Percentiles rank a stretch among this genome's conserved stretches.
Conservation (phyloP, 2,329 filamentous ascomycete species). For the Colletotrichum brevisporum region DNA sequence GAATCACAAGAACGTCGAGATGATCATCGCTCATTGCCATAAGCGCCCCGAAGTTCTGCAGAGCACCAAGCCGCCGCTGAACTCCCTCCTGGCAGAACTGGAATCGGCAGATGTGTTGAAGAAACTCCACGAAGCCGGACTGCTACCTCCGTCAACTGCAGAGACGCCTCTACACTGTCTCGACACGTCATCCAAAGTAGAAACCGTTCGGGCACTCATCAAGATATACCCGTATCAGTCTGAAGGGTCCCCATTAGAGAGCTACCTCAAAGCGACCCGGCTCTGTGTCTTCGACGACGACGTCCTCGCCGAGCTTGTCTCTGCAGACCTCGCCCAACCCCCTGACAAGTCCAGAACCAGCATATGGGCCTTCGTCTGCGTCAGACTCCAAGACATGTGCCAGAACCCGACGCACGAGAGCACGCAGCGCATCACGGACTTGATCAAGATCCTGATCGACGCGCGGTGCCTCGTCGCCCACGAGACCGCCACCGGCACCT, state of each 20-base stretch:
- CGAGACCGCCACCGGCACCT: neutral
- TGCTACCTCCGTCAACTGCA: neutral
- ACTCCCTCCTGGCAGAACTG: neutral
- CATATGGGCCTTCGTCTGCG: conserved; percentile 6
- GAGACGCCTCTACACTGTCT: conserved; percentile 9
- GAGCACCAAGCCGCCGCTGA: neutral
- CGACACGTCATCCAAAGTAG: neutral
- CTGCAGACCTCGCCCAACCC: neutral
- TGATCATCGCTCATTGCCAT: neutral
- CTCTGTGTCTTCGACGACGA: neutral
- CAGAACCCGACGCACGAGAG: neutral
- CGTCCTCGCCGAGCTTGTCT: neutral
- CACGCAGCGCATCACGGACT: neutral
- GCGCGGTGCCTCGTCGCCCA: neutral
- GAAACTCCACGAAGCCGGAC: neutral
- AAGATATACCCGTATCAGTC: neutral
- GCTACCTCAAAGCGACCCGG: neutral
- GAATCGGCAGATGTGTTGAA: neutral
- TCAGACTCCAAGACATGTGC: neutral
- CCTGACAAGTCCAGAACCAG: neutral
- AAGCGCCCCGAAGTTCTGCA: neutral
- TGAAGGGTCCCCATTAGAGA: neutral
- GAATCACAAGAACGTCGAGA: neutral
- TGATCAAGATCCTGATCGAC: neutral
- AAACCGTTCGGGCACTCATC: conserved; percentile 1